Percentiles rank a stretch among this genome's conserved stretches.
Evolutionary conservation across 2,329 filamentous ascomycete genomes (phyloP).

Genomic region (Beauveria sp.): DNA sequence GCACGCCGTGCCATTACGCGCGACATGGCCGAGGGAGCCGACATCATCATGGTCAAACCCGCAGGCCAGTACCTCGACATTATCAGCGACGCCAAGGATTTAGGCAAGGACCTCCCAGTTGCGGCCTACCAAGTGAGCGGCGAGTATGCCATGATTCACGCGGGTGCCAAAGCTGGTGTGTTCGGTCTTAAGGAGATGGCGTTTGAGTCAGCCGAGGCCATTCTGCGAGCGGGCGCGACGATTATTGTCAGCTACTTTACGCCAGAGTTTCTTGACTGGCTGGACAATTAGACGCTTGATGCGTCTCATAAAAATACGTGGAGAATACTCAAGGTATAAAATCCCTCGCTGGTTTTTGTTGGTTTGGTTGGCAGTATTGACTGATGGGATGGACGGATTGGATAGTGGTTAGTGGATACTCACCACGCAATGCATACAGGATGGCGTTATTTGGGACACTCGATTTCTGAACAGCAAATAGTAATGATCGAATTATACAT

Average conservation of each 20-base stretch:
- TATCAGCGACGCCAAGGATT: constrained; percentile 92
- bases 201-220: constrained; percentile 89
- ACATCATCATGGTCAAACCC: constrained; percentile 99
- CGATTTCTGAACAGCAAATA: neutral
- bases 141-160: constrained; percentile 97
- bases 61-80: constrained; percentile 95
- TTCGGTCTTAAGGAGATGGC: constrained; percentile 94
- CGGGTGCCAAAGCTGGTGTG: constrained; percentile 88
- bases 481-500: constrained; percentile 1
- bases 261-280: constrained; percentile 67
- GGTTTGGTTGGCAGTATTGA: neutral
- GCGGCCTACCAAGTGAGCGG: constrained; percentile 96
- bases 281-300: constrained; percentile 38
- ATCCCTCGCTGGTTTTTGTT: neutral
- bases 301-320: neutral
- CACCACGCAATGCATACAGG: neutral
- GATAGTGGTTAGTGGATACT: neutral
- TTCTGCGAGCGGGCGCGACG: constrained; percentile 83
- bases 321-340: neutral
- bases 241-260: constrained; percentile 95
- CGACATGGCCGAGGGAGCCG: constrained; percentile 88
- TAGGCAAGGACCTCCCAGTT: constrained; percentile 83
- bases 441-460: neutral
- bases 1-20: constrained; percentile 83
- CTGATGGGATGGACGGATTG: neutral